Conservation (phyloP, 495 filamentous ascomycete species). For the Penicillium lagena region DNA sequence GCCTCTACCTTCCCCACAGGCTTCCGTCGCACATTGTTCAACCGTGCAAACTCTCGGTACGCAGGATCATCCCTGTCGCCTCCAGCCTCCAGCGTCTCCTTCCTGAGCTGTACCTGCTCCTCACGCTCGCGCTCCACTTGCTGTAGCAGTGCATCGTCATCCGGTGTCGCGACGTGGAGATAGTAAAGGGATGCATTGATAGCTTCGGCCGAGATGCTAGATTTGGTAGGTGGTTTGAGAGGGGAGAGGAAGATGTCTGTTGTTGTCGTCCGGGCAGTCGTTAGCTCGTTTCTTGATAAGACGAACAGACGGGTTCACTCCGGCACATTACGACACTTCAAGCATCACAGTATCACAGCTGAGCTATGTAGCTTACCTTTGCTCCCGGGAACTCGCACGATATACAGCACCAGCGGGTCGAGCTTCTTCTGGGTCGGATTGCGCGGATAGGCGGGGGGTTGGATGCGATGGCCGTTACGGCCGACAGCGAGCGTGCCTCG, state of each 20-base stretch:
- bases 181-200: conserved; percentile 87
- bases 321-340: no score
- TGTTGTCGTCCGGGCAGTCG: no score
- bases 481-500: conserved; percentile 77
- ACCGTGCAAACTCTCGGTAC: conserved; percentile 23
- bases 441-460: conserved; percentile 76
- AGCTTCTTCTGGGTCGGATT: conserved; percentile 60
- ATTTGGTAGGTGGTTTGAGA: conserved; percentile 74
- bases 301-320: no score
- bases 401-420: conserved; percentile 74
- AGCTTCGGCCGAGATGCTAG: conserved; percentile 78
- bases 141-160: conserved; percentile 48
- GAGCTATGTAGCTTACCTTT: conserved; percentile 53
- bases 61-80: conserved; percentile 12
- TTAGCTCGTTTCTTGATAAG: no score
- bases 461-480: conserved; percentile 71
- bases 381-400: conserved; percentile 86
- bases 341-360: not conserved
- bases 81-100: conserved; percentile 23
- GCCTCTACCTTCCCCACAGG: conserved; percentile 22
- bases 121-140: conserved; percentile 35
- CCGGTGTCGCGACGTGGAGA: conserved; percentile 67
- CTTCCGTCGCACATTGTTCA: conserved; percentile 40
- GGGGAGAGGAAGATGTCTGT: conserved; percentile 92
- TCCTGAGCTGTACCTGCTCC: conserved; percentile 41